Base-by-base conservation (phyloP, 257 asterid genomes). In the Petunia secreta region DNA sequence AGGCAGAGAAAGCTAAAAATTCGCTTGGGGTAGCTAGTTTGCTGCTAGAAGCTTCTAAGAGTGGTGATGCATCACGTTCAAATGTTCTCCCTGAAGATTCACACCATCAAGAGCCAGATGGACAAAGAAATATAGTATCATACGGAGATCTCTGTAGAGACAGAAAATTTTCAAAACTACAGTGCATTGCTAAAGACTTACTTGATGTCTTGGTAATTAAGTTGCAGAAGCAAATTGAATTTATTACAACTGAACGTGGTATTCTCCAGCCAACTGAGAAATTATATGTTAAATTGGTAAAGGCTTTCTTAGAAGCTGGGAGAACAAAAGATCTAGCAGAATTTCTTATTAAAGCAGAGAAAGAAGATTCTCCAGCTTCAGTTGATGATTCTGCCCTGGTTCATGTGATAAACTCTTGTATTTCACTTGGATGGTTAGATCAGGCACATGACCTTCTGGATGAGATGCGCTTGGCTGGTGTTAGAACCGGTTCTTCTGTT, bases 371-470 rank as follows among this genome's bases (percentile, higher is more conserved):
- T 78, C 92, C 91, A n/a, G 85, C 87, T 81, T 92, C 97, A 71
- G 82, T 83, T 54, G 98, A 93, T 82, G 86, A 65, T 85, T 90
- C 98, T 62, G 80, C 87, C 76, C 85, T 92, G 85, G 85, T 90
- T 65, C 85, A 88, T 58, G 93, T 86, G 80, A 91, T 92, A 83
- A 86, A 92, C 80, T 81, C 97, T 4, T 95, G 99, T 91, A 92
- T 93, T 83, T 89, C 96, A 34, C 95, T 95, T 37, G 94, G 95
- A 63, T 81, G 93, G 90, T 85, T 95, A 80, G 97, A 93, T 79
- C 91, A 85, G 75, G 99, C 98, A 34, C 95, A 95, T 40, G 98
- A 95, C 86, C 89, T 95, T 85, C 94, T 95, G 0, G 98, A 95
- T 80, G 98, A 95, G 85, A 90, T 91, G 96, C 97, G 92, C 75